phyloP scores from a whole-genome alignment of 306 rosid species.

The Citrullus mucosospermus region DNA sequence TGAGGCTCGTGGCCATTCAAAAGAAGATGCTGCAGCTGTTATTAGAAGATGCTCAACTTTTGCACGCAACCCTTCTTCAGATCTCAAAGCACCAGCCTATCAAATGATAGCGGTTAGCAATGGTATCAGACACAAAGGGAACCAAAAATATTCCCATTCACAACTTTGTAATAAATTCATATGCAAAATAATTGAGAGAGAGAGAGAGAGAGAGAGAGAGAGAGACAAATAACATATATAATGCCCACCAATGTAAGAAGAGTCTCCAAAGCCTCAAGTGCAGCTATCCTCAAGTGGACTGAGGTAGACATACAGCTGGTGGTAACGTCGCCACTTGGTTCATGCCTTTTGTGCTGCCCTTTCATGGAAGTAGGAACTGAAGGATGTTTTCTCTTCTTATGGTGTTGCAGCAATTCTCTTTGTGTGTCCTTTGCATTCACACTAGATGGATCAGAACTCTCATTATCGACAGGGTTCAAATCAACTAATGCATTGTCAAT shows the following conservation, averaged over 20 bases:
- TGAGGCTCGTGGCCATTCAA: slow-evolving; percentile 29
- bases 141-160: background rate
- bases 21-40: slow-evolving; percentile 31
- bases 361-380: slow-evolving; percentile 22
- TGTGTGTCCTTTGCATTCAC: slow-evolving; percentile 26
- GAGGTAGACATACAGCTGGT: slow-evolving; percentile 22
- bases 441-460: slow-evolving; percentile 18
- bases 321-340: slow-evolving; percentile 17
- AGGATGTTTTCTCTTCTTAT: slow-evolving; percentile 54
- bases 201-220: too few species aligned
- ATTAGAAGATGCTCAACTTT: slow-evolving; percentile 53
- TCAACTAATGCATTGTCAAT: slow-evolving; percentile 47
- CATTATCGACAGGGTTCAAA: slow-evolving; percentile 34
- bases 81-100: slow-evolving; percentile 62
- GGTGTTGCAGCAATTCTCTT: slow-evolving; percentile 19
- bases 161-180: background rate
- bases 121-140: background rate
- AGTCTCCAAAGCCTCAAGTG: slow-evolving; percentile 70
- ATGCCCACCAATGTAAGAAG: slow-evolving; percentile 62
- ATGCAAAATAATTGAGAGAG: background rate
- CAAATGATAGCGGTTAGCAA: slow-evolving; percentile 1
- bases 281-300: slow-evolving; percentile 62
- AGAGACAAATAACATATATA: background rate
- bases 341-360: slow-evolving; percentile 24
- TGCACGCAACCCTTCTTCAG: slow-evolving; percentile 47